A percentile compares a stretch with the other conserved stretches of the same genome.
Evolutionary conservation across 805 yeast species (phyloP).

Genomic region (Saccharomyces eubayanus): DNA sequence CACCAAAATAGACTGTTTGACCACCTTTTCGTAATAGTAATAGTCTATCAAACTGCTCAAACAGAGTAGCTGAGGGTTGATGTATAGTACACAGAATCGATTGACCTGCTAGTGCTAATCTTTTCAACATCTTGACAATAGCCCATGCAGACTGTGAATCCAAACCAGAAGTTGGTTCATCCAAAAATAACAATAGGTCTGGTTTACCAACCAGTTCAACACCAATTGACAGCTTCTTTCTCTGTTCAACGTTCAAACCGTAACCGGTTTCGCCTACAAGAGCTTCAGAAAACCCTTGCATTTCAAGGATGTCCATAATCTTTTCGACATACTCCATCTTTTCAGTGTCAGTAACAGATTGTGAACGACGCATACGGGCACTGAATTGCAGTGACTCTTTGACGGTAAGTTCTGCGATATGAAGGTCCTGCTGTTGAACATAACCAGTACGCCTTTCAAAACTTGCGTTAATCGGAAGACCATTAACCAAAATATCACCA

Average conservation of each 20-base stretch:
- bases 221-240: constrained; percentile 53
- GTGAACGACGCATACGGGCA: constrained; percentile 57
- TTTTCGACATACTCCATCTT: constrained; percentile 58
- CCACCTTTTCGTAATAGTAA: constrained; percentile 61
- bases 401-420: constrained; percentile 54
- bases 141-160: constrained; percentile 56
- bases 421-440: constrained; percentile 68
- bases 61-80: constrained; percentile 58
- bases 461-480: constrained; percentile 43
- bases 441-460: constrained; percentile 55
- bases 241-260: constrained; percentile 53
- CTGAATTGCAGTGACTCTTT: constrained; percentile 59
- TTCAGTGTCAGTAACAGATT: constrained; percentile 39
- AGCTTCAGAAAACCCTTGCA: constrained; percentile 58
- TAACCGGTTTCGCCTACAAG: constrained; percentile 61
- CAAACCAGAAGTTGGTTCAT: constrained; percentile 61
- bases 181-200: constrained; percentile 45
- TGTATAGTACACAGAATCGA: constrained; percentile 65
- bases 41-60: constrained; percentile 53
- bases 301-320: constrained; percentile 52
- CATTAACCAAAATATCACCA: constrained; percentile 54
- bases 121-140: constrained; percentile 47
- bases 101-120: constrained; percentile 53
- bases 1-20: constrained; percentile 63
- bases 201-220: constrained; percentile 61